A percentile compares a stretch with the other conserved stretches of the same genome.
Evolutionary conservation across 2,329 filamentous ascomycete species (phyloP).

Genomic region (Botrytis fragariae): DNA sequence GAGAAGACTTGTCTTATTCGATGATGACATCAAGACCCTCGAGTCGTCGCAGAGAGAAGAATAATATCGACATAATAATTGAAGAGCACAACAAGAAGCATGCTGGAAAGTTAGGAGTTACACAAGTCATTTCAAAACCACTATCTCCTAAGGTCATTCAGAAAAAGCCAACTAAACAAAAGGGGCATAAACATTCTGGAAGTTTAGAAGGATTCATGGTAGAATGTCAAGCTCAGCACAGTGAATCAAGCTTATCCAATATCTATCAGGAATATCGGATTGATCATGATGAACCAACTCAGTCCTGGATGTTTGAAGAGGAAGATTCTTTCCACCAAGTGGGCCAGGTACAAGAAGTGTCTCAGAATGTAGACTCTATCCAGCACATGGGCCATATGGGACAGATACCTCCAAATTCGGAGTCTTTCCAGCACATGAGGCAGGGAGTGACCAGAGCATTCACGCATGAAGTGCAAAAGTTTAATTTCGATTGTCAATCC

Average conservation of each 20-base stretch:
- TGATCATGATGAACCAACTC: background rate
- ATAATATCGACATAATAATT: background rate
- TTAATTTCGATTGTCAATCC: background rate
- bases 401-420: too few species aligned
- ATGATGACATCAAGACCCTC: background rate
- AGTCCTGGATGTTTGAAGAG: too few species aligned
- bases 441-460: background rate
- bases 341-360: background rate
- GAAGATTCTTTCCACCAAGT: background rate
- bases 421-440: too few species aligned
- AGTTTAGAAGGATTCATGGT: background rate
- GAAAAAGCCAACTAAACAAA: background rate
- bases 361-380: background rate
- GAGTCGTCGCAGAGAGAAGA: background rate
- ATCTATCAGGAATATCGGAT: background rate
- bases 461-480: background rate
- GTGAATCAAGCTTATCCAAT: background rate
- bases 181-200: background rate
- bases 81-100: background rate
- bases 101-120: background rate
- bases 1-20: background rate
- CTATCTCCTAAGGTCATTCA: background rate
- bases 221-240: too few species aligned
- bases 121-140: background rate
- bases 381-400: background rate